Base-by-base conservation (phyloP, 2,329 filamentous ascomycete genomes). In the Diplocarpon mali region DNA sequence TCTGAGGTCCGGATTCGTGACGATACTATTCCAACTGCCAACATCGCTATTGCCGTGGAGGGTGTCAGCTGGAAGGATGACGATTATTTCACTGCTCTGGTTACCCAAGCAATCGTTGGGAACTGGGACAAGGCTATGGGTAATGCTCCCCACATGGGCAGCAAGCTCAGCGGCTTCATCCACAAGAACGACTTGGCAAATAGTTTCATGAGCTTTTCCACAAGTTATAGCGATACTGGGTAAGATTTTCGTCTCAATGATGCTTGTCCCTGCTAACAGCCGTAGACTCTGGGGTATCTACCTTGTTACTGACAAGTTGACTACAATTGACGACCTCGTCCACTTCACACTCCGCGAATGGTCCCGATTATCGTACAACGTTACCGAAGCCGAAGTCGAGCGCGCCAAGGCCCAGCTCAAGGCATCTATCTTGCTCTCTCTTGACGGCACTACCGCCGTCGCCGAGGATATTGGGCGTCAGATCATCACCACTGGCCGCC, bases 161-260 rank as follows among this genome's bases (percentile, higher is more conserved):
- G 88, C 85, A 95, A 93, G 78, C 86, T 98, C 61, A 95, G 87
- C 74, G 81, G 83, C 55, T 87, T 92, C 62, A 83, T 98, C 57
- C 85, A 93, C 76, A 82, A 94, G 70, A 80, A 96, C 71, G 83
- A 89, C 67, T 78, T 98, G 52, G 92, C 92, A 68, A 98, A 95
- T 75, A 95, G 89, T 79, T 98, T 95, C 78, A 98, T 98, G 93
- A 94, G 86, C 74, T 98, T 98, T 74, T 95, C 89, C 56, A 98
- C 92, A 57, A 95, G 87, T 76, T 98, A 98, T 73, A 96, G 89
- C 64, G 92, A 98, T 68, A 98, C 92, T 66, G 92, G 89, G 88
- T 95, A 78, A 69, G 81, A n/a, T 4, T 28, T 5, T 24, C 2
- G 35, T 20, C 14, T n/a, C 35, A 6, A 34, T 4, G n/a, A 14